phyloP scores from a whole-genome alignment of 164 flowering plant genomes.

The Magnolia kwangsiensis region DNA sequence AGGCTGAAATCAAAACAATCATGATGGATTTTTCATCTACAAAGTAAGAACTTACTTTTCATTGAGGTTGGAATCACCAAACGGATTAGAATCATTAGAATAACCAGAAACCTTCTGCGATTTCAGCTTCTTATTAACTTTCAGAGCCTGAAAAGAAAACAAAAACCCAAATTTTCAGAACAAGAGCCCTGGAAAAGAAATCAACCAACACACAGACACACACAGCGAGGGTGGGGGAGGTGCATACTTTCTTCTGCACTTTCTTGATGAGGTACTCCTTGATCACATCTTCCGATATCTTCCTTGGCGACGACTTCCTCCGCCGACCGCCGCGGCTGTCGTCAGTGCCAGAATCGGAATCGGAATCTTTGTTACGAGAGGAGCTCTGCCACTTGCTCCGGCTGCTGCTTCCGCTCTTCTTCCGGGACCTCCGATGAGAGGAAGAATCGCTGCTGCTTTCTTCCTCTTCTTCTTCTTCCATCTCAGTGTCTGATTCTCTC shows the following conservation, averaged over 20 bases:
- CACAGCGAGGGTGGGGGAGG: not conserved
- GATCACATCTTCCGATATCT: constrained; percentile 65
- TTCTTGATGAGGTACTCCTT: constrained; percentile 64
- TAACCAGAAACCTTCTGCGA: constrained; percentile 74
- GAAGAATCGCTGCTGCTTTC: not conserved
- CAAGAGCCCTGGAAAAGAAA: constrained; percentile 9
- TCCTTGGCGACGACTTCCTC: constrained; percentile 31
- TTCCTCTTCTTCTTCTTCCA: not conserved
- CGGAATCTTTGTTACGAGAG: not conserved
- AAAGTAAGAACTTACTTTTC: constrained; percentile 51
- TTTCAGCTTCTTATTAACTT: constrained; percentile 76
- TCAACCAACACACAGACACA: not conserved
- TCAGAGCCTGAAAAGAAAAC: constrained; percentile 44
- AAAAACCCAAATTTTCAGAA: not conserved
- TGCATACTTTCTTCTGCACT: constrained; percentile 69
- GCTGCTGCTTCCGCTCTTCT: constrained; percentile 2
- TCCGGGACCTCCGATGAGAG: not conserved
- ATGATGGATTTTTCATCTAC: not conserved
- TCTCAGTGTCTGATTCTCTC: not conserved
- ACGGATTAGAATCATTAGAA: constrained; percentile 91
- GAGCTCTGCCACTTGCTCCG: not conserved
- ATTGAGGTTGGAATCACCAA: constrained; percentile 87
- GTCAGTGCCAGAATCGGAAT: constrained; percentile 11
- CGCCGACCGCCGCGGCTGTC: constrained; percentile 17
- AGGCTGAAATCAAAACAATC: not conserved